A percentile compares a stretch with the other conserved stretches of the same genome.
These are phyloP conservation scores for Inonotus hispidus DNA, from an alignment of 1,284 basidiomycete genomes.

Conservation along the genomic window DNA sequence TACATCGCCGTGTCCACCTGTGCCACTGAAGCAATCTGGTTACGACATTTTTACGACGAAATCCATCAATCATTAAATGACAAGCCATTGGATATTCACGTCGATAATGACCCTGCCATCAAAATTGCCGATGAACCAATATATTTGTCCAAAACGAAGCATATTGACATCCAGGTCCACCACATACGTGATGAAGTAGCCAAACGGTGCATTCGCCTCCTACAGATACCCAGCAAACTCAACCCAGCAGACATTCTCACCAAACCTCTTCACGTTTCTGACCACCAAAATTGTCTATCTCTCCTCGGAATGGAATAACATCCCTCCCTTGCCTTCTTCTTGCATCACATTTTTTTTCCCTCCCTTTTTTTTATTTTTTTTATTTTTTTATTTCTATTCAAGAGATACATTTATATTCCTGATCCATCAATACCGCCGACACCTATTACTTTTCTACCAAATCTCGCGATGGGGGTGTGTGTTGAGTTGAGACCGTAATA, in stretches of 20 bases:
- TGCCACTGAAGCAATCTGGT: slow-evolving; percentile 21
- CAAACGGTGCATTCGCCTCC: not conserved
- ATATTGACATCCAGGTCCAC: slow-evolving; percentile 39
- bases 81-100: not conserved
- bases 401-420: no score
- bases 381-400: no score
- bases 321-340: not conserved
- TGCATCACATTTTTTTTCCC: not conserved
- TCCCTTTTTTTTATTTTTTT: not conserved
- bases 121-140: slow-evolving; percentile 30
- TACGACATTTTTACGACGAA: slow-evolving; percentile 7
- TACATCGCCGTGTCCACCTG: slow-evolving; percentile 24
- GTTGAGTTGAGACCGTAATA: no score
- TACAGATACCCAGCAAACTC: not conserved
- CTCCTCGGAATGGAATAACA: not conserved
- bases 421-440: no score
- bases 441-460: no score
- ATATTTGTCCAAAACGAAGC: slow-evolving; percentile 32
- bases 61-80: not conserved
- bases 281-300: not conserved
- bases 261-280: not conserved
- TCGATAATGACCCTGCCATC: slow-evolving; percentile 24
- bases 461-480: no score
- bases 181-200: slow-evolving; percentile 31
- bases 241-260: slow-evolving; percentile 13